phyloP scores from a whole-genome alignment of 257 asterid species.

The Forsythia suspensa region DNA sequence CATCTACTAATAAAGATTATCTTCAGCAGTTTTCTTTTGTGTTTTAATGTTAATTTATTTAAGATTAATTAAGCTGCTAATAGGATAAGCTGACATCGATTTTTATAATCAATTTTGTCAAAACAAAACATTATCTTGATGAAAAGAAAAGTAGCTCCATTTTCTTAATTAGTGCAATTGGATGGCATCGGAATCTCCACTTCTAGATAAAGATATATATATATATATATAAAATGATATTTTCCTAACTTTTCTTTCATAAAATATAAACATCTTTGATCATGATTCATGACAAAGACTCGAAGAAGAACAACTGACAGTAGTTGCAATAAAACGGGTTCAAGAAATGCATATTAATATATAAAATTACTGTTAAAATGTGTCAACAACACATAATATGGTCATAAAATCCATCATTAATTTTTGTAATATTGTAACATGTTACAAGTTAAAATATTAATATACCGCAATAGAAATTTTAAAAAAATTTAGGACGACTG shows the following conservation, averaged over 20 bases:
- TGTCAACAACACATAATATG: not conserved
- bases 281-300: not conserved
- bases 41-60: not conserved
- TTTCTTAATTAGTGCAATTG: not conserved
- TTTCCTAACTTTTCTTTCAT: conserved; percentile 19
- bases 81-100: conserved; percentile 1
- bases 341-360: not conserved
- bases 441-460: too few species aligned
- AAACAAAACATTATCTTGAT: not conserved
- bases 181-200: not conserved
- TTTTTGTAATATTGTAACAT: too few species aligned
- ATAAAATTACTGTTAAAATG: too few species aligned
- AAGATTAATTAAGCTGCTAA: conserved; percentile 4
- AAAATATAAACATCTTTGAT: too few species aligned
- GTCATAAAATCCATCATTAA: not conserved
- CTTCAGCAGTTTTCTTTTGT: not conserved
- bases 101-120: not conserved
- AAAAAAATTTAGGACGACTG: not conserved
- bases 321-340: not conserved
- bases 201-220: not conserved
- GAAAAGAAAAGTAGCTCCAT: not conserved
- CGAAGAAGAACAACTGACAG: not conserved
- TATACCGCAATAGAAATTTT: not conserved
- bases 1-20: not conserved
- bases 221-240: not conserved